phyloP scores from a whole-genome alignment of 768 basidiomycete species.

The Steccherinum ochraceum region DNA sequence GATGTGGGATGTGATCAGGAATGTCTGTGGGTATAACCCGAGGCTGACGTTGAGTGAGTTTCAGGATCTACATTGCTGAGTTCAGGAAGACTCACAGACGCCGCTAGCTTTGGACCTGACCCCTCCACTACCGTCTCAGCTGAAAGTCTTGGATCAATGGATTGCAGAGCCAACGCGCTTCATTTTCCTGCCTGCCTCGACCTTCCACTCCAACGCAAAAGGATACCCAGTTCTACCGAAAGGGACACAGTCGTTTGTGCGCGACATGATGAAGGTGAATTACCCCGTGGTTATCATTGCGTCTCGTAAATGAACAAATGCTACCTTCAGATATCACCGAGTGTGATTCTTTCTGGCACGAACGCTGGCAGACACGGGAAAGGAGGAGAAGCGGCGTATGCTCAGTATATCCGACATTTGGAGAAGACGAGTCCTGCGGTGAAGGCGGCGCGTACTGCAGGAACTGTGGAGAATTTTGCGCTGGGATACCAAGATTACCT shows the following conservation, averaged over 20 bases:
- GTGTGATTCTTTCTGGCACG: slow-evolving; percentile 73
- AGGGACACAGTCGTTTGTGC: slow-evolving; percentile 85
- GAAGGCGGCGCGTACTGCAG: slow-evolving; percentile 54
- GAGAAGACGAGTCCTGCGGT: slow-evolving; percentile 71
- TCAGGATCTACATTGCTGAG: too few species aligned
- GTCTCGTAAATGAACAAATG: too few species aligned
- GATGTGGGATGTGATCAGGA: slow-evolving; percentile 95
- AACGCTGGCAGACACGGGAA: slow-evolving; percentile 56
- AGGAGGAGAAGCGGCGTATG: slow-evolving; percentile 84
- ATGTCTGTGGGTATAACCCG: slow-evolving; percentile 79
- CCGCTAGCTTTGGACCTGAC: slow-evolving; percentile 82
- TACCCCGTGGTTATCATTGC: too few species aligned
- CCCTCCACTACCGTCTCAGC: slow-evolving; percentile 75
- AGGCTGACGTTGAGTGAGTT: slow-evolving; percentile 65
- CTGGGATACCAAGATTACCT: slow-evolving; percentile 93
- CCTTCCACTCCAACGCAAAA: slow-evolving; percentile 93
- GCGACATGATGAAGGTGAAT: slow-evolving; percentile 80
- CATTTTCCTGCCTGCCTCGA: slow-evolving; percentile 81
- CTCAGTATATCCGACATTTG: slow-evolving; percentile 81
- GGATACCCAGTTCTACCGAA: slow-evolving; percentile 97
- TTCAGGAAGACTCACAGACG: background rate
- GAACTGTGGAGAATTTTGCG: slow-evolving; percentile 85
- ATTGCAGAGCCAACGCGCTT: slow-evolving; percentile 88
- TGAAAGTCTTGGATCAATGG: slow-evolving; percentile 81
- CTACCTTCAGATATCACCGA: slow-evolving; percentile 30